These are phyloP conservation scores for Nannizziopsis barbatae DNA, from an alignment of 2,329 filamentous ascomycete genomes.

Conservation along the genomic window DNA sequence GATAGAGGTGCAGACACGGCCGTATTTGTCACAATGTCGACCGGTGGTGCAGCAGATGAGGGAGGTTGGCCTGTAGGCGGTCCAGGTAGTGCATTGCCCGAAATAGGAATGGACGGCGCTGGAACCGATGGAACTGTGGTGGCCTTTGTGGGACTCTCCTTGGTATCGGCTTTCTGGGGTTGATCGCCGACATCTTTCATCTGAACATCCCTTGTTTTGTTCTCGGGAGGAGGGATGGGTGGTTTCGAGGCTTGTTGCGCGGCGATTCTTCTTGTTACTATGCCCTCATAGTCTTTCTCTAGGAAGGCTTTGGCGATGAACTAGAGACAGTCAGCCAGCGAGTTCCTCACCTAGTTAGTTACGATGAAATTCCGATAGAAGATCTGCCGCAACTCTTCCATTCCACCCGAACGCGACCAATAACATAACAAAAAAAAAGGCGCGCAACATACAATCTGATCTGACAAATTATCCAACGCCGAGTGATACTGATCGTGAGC, in stretches of 20 bases:
- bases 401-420: not conserved
- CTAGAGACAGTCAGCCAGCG: constrained; percentile 17
- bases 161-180: not conserved
- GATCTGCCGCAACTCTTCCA: too few relatives aligned
- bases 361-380: not conserved
- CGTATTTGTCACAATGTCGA: not conserved
- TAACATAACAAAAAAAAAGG: not conserved
- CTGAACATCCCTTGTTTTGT: not conserved
- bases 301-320: constrained; percentile 36
- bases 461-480: constrained; percentile 32
- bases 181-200: constrained; percentile 1
- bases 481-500: constrained; percentile 32
- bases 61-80: not conserved
- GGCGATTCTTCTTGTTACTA: constrained; percentile 24
- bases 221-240: not conserved
- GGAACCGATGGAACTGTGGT: not conserved
- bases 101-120: not conserved
- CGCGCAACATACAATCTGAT: constrained; percentile 32
- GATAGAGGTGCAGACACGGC: not conserved
- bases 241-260: not conserved
- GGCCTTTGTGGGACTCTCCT: not conserved
- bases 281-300: constrained; percentile 32
- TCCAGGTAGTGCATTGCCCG: not conserved
- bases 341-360: not conserved
- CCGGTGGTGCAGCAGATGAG: not conserved